Base-by-base conservation (phyloP, 2,329 filamentous ascomycete species). In the Colletotrichum salicis region DNA sequence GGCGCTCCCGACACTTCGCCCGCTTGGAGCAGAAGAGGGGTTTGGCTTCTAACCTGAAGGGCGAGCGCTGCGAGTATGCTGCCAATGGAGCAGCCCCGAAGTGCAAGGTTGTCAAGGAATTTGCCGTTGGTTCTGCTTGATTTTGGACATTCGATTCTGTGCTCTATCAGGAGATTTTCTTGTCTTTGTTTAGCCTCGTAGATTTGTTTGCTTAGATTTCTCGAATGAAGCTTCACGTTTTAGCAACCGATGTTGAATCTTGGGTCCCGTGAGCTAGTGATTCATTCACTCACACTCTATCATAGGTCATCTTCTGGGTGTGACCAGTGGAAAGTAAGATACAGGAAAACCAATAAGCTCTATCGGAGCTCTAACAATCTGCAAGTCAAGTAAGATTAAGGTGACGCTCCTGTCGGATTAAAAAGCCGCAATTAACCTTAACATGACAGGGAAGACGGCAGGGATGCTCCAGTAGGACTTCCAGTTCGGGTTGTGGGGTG, bases 11-110 rank as follows among this genome's bases (percentile, higher is more conserved):
- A 1, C 64, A 58, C 55, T 37, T 51, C 8, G 63, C 63, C 12
- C 63, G 63, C 35, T 24, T 55, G 52, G 63, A 27, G n/a, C 19
- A 57, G 24, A 65, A 65, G 54, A 65, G 63, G 15, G 54, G 63
- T 13, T 6, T 65, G 52, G 54, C 63, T 31, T 65, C 63, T 11
- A 65, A 54, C 29, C 6, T 65, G 22, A 65, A 65, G 63, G 54
- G 63, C 27, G 63, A 65, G 52, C 63, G 63, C 35, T 65, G 63
- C 52, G 63, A 65, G 54, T 51, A 65, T 27, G 54, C 35, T 11
- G 54, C 19, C 5, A 15, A 48, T 13, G 63, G 63, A 27, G 37
- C 13, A n/a, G 54, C 63, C 24, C 63, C 63, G 22, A 4, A 33
- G n/a, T 57, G 63, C 29, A 35, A 65, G 6, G 35, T 57, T 4